Conservation (phyloP, 306 rosid genomes). For the Gillenia trifoliata region DNA sequence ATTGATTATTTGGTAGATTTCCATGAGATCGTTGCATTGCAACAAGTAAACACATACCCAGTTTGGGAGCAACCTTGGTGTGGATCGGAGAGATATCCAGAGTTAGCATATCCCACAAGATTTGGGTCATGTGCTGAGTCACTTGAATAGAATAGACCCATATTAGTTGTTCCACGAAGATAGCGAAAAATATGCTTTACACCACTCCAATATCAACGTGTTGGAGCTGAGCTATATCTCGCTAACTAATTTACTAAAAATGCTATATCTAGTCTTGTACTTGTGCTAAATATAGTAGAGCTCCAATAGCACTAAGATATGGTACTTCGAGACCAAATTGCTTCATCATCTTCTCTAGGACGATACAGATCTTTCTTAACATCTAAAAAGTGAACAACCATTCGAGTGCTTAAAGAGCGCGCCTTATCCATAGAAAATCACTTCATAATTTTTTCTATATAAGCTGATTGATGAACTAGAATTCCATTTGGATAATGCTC, state of each 20-base stretch:
- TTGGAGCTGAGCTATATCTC: too few species aligned
- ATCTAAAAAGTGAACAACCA: background rate
- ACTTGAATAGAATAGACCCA: too few species aligned
- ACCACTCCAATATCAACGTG: too few species aligned
- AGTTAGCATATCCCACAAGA: background rate
- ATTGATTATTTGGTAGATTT: background rate
- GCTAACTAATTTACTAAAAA: too few species aligned
- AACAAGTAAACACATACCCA: background rate
- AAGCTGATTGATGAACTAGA: too few species aligned
- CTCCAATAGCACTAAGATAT: background rate
- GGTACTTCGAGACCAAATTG: background rate
- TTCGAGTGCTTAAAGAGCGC: background rate
- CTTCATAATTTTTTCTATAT: too few species aligned
- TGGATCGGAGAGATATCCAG: background rate
- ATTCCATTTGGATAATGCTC: too few species aligned
- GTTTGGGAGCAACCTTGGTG: too few species aligned
- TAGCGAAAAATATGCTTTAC: too few species aligned
- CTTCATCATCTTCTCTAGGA: background rate
- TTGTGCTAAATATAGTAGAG: background rate
- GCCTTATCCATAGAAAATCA: too few species aligned
- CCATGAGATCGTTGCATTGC: background rate
- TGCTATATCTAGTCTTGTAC: background rate
- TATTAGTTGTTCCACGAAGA: too few species aligned
- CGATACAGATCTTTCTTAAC: background rate
- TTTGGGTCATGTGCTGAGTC: too few species aligned